Percentiles rank a stretch among this genome's conserved stretches.
These are phyloP conservation scores for Fraxinus sp. DNA, from an alignment of 305 asterid genomes.

Conservation along the genomic window DNA sequence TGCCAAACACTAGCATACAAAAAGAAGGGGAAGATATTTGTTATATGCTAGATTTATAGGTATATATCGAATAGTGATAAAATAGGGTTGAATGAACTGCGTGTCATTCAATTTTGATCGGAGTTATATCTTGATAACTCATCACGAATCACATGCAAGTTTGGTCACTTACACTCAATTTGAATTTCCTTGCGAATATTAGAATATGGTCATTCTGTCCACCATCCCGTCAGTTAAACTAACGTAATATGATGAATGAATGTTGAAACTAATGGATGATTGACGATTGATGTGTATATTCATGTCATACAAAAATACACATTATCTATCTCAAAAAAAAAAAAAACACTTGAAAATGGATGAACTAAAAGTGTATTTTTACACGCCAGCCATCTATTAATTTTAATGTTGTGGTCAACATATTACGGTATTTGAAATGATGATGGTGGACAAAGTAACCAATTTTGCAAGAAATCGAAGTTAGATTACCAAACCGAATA, in stretches of 20 bases:
- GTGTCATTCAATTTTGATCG: neutral
- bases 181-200: neutral
- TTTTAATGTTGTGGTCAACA: neutral
- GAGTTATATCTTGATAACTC: neutral
- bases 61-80: neutral
- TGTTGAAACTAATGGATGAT: too few species aligned
- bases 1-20: slow-evolving; percentile 4
- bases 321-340: too few species aligned
- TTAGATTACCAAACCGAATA: neutral
- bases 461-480: neutral
- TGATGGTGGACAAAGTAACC: neutral
- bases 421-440: too few species aligned
- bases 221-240: neutral
- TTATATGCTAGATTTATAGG: neutral
- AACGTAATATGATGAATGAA: neutral
- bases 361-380: neutral
- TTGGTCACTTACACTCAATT: neutral
- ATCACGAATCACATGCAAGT: neutral
- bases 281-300: too few species aligned
- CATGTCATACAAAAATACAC: too few species aligned
- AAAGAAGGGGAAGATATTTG: neutral
- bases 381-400: neutral
- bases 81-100: neutral
- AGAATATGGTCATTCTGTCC: neutral
- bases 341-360: neutral